Evolutionary conservation across 2,329 filamentous ascomycete genomes (phyloP).

Genomic region (Stagonosporopsis tanaceti): DNA sequence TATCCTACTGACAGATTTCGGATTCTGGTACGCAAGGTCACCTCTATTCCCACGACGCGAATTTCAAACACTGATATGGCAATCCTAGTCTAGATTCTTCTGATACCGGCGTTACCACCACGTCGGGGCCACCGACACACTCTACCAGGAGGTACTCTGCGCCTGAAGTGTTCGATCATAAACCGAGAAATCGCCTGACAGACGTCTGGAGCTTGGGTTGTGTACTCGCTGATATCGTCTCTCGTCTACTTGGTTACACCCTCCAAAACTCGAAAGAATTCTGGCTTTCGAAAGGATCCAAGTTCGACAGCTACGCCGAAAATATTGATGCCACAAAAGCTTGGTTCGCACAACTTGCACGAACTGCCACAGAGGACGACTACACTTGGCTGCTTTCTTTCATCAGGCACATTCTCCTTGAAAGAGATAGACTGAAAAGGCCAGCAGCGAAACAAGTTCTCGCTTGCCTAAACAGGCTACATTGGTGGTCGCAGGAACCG

Average conservation of each 20-base stretch:
- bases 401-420: not conserved
- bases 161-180: conserved; percentile 23
- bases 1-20: conserved; percentile 30
- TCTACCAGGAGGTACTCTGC: conserved; percentile 27
- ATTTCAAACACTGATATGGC: not conserved
- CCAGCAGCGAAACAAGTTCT: not conserved
- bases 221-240: conserved; percentile 27
- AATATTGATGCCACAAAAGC: conserved; percentile 16
- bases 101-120: conserved; percentile 25
- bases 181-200: conserved; percentile 23
- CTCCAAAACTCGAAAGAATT: conserved; percentile 7
- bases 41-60: not conserved
- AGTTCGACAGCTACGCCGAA: conserved; percentile 22
- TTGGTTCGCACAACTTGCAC: not conserved
- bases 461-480: not conserved
- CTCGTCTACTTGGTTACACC: conserved; percentile 10
- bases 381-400: not conserved
- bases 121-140: conserved; percentile 21
- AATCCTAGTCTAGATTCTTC: conserved; percentile 27
- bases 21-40: conserved; percentile 18
- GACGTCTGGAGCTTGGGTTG: conserved; percentile 30
- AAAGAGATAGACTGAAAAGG: not conserved
- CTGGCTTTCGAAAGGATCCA: conserved; percentile 22
- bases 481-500: not conserved
- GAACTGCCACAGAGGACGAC: not conserved